Conservation (phyloP, 2,329 filamentous ascomycete species). For the Podosphaera fusca region DNA sequence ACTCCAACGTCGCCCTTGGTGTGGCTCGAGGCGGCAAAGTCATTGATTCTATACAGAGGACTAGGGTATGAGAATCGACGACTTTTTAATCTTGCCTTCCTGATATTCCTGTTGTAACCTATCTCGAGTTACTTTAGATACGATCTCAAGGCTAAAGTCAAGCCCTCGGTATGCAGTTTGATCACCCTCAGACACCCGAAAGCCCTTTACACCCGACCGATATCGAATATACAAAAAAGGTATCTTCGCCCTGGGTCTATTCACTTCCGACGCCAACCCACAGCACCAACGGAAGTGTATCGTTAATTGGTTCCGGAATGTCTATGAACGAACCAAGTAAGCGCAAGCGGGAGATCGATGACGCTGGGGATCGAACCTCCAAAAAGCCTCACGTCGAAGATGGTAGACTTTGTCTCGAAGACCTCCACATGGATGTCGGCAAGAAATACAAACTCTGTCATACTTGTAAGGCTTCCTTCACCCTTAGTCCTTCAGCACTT, state of each 20-base stretch:
- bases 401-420: slow-evolving; percentile 36
- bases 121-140: too few relatives aligned
- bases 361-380: slow-evolving; percentile 29
- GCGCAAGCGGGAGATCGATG: slow-evolving; percentile 35
- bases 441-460: slow-evolving; percentile 43
- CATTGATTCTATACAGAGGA: too few relatives aligned
- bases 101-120: too few relatives aligned
- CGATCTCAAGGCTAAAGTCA: too few relatives aligned
- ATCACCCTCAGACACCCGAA: slow-evolving; percentile 42
- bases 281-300: slow-evolving; percentile 32
- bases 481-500: slow-evolving; percentile 3
- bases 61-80: too few relatives aligned
- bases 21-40: too few relatives aligned
- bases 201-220: slow-evolving; percentile 37
- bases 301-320: slow-evolving; percentile 8
- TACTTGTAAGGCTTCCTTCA: slow-evolving; percentile 39
- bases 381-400: slow-evolving; percentile 42
- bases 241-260: slow-evolving; percentile 23
- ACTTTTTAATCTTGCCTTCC: neutral
- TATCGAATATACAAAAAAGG: slow-evolving; percentile 26
- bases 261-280: slow-evolving; percentile 38
- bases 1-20: too few relatives aligned
- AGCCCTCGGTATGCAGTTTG: slow-evolving; percentile 29
- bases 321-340: slow-evolving; percentile 31
- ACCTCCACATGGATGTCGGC: slow-evolving; percentile 42